Evolutionary conservation across 306 rosid genomes (phyloP).

Genomic region (Quercus robur): DNA sequence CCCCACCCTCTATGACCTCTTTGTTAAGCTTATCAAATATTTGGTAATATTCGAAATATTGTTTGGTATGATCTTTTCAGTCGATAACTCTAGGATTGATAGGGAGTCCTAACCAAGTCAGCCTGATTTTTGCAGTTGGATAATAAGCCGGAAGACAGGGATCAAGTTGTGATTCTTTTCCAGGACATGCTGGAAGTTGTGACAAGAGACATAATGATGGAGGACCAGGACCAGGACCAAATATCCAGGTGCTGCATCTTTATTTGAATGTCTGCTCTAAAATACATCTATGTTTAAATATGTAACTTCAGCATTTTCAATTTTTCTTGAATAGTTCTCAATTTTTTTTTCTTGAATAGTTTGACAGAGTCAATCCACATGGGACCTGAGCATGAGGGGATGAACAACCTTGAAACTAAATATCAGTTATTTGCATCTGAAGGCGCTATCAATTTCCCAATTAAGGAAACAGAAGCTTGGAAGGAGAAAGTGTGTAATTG

Average conservation of each 20-base stretch:
- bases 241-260: slow-evolving; percentile 52
- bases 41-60: slow-evolving; percentile 51
- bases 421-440: slow-evolving; percentile 89
- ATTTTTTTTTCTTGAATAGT: slow-evolving; percentile 36
- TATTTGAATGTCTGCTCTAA: slow-evolving; percentile 2
- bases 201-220: slow-evolving; percentile 91
- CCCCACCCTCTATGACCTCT: slow-evolving; percentile 76
- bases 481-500: slow-evolving; percentile 69
- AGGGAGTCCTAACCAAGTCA: slow-evolving; percentile 14
- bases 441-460: slow-evolving; percentile 93
- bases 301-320: neutral
- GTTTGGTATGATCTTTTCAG: neutral
- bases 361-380: slow-evolving; percentile 69
- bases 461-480: slow-evolving; percentile 75
- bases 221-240: slow-evolving; percentile 40
- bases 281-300: neutral
- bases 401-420: slow-evolving; percentile 58
- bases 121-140: slow-evolving; percentile 48
- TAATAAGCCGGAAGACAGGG: slow-evolving; percentile 71
- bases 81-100: slow-evolving; percentile 15
- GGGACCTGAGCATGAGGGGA: slow-evolving; percentile 70
- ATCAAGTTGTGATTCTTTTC: slow-evolving; percentile 82
- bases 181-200: slow-evolving; percentile 99
- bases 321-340: slow-evolving; percentile 36
- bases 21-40: slow-evolving; percentile 59